A percentile compares a stretch with the other conserved stretches of the same genome.
Evolutionary conservation across 106 monocot genomes (phyloP).

Genomic region (Hemerocallis citrina): DNA sequence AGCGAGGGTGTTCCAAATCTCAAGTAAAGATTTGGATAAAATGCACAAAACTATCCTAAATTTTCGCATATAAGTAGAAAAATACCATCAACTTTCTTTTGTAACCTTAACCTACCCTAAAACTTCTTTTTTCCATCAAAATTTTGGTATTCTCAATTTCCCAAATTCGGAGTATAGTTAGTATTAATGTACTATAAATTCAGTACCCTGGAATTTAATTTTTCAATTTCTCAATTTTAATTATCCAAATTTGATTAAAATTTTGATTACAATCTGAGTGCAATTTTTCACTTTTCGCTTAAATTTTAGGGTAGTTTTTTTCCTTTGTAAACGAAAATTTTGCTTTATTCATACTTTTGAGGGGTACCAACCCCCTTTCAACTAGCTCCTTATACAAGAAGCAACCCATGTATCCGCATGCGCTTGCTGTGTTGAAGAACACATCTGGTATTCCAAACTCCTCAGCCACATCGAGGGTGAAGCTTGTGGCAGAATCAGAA

Average conservation of each 20-base stretch:
- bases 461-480: neutral
- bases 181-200: too few relatives aligned
- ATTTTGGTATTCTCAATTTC: neutral
- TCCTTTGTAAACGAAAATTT: neutral
- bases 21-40: neutral
- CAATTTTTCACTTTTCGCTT: neutral
- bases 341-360: neutral
- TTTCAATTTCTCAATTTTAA: too few relatives aligned
- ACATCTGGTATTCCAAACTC: conserved; percentile 1
- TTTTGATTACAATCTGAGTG: too few relatives aligned
- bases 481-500: neutral
- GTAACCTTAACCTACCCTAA: too few relatives aligned
- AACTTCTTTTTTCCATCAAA: neutral
- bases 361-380: neutral
- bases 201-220: too few relatives aligned
- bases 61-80: neutral
- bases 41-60: neutral
- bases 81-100: neutral
- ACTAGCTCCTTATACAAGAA: neutral
- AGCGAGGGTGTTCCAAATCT: too few relatives aligned
- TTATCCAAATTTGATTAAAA: too few relatives aligned
- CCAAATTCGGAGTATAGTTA: neutral
- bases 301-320: neutral
- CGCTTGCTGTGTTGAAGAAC: neutral
- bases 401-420: conserved; percentile 5